phyloP scores from a whole-genome alignment of 495 filamentous ascomycete species.

The Aspergillus heteromorphus region DNA sequence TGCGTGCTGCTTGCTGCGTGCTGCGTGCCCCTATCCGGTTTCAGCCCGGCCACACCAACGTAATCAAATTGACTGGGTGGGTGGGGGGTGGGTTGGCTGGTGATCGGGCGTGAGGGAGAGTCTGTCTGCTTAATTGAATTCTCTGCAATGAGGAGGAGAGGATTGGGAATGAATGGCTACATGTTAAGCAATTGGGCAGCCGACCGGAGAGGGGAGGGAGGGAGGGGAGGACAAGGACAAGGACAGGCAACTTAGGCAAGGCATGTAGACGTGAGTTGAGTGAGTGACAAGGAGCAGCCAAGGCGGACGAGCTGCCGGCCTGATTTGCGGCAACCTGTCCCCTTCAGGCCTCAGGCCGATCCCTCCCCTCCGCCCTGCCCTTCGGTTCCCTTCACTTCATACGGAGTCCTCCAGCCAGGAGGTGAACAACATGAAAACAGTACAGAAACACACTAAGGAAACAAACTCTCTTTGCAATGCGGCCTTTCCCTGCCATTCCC shows the following conservation, averaged over 20 bases:
- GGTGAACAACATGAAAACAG: too few relatives aligned
- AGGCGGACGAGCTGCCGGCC: too few relatives aligned
- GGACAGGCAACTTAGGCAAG: too few relatives aligned
- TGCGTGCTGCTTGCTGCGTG: too few relatives aligned
- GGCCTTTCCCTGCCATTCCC: too few relatives aligned
- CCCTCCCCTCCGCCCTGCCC: not conserved
- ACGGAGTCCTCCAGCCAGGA: too few relatives aligned
- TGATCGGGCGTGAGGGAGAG: not conserved
- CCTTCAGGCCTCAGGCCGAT: not conserved
- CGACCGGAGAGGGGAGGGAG: not conserved
- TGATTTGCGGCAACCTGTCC: not conserved
- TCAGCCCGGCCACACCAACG: not conserved
- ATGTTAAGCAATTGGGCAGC: not conserved
- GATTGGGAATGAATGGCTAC: not conserved
- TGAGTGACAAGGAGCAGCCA: too few relatives aligned
- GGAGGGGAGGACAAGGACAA: not conserved
- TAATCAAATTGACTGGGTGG: not conserved
- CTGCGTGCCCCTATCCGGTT: slow-evolving; percentile 1
- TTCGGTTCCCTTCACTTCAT: too few relatives aligned
- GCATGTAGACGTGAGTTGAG: too few relatives aligned
- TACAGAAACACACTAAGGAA: too few relatives aligned
- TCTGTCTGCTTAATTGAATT: not conserved
- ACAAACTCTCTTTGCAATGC: too few relatives aligned
- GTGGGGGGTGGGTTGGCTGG: not conserved
- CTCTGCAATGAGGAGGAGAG: not conserved